Conservation (phyloP, 352 stramenopile genomes). For the Pythium periplocum region DNA sequence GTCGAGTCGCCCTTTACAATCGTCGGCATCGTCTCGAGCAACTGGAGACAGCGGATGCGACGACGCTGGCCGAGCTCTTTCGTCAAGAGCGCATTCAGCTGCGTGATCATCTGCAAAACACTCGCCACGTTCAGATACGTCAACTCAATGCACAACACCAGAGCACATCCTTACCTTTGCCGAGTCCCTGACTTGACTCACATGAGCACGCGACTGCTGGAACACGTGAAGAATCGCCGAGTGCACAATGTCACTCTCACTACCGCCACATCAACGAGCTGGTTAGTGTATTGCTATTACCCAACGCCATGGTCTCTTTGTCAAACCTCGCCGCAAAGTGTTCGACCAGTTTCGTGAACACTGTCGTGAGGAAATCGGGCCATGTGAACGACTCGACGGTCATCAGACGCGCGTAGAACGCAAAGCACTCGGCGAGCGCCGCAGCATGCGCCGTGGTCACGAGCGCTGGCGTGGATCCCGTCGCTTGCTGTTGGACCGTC, state of each 20-base stretch:
- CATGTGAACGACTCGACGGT: conserved; percentile 53
- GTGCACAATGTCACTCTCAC: conserved; percentile 29
- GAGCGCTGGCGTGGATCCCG: conserved; percentile 9
- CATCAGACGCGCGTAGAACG: conserved; percentile 47
- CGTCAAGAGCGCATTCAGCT: conserved; percentile 17
- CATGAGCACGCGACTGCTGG: conserved; percentile 25
- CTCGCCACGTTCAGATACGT: not conserved
- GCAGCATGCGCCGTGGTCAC: conserved; percentile 11
- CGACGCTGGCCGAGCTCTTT: not conserved
- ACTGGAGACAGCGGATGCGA: conserved; percentile 19
- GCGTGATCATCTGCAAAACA: not conserved
- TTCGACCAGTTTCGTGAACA: conserved; percentile 49
- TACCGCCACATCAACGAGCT: conserved; percentile 7
- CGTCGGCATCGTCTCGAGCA: conserved; percentile 44
- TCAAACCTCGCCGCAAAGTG: conserved; percentile 39
- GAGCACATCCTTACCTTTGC: conserved; percentile 24
- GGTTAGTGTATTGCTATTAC: conserved; percentile 1
- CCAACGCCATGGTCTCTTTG: not conserved
- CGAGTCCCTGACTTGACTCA: conserved; percentile 43
- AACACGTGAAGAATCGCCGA: conserved; percentile 42
- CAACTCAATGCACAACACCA: not conserved
- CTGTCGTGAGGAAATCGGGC: conserved; percentile 52
- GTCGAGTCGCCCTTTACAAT: conserved; percentile 21
- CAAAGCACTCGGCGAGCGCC: conserved; percentile 36
- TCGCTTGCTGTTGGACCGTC: conserved; percentile 32